Evolutionary conservation across 257 asterid species (phyloP).

Genomic region (Solanum tarijense): DNA sequence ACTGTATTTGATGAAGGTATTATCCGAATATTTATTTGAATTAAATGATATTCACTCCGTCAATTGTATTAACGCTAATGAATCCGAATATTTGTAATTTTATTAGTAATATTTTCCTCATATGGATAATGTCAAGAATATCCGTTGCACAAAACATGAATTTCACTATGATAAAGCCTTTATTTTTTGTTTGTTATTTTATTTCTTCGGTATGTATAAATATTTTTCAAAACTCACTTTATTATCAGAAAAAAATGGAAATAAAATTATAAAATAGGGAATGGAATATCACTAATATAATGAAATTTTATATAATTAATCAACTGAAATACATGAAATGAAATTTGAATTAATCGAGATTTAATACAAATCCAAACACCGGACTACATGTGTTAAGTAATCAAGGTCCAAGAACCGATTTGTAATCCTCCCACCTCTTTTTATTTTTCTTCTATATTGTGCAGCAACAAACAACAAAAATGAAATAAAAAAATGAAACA

Average conservation of each 20-base stretch:
- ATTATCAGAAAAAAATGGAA: too few relatives aligned
- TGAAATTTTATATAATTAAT: too few relatives aligned
- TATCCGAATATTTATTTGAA: neutral
- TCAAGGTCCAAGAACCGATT: neutral
- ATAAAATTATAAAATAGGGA: neutral
- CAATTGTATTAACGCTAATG: too few relatives aligned
- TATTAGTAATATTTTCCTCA: neutral
- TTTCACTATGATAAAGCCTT: neutral
- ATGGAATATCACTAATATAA: neutral
- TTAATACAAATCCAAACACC: neutral
- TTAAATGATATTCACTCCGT: neutral
- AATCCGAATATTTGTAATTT: too few relatives aligned
- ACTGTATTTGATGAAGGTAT: neutral
- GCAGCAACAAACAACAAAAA: neutral
- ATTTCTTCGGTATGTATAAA: neutral
- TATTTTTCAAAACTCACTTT: neutral
- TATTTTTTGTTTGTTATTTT: neutral
- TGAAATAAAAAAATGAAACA: neutral
- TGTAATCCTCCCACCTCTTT: neutral
- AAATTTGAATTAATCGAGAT: too few relatives aligned
- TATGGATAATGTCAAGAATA: neutral
- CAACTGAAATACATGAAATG: accelerated
- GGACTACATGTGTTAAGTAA: neutral
- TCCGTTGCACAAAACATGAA: neutral
- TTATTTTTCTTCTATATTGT: neutral